Percentiles rank a stretch among this genome's conserved stretches.
phyloP scores from a whole-genome alignment of 306 rosid species.

The Rosa rugosa region DNA sequence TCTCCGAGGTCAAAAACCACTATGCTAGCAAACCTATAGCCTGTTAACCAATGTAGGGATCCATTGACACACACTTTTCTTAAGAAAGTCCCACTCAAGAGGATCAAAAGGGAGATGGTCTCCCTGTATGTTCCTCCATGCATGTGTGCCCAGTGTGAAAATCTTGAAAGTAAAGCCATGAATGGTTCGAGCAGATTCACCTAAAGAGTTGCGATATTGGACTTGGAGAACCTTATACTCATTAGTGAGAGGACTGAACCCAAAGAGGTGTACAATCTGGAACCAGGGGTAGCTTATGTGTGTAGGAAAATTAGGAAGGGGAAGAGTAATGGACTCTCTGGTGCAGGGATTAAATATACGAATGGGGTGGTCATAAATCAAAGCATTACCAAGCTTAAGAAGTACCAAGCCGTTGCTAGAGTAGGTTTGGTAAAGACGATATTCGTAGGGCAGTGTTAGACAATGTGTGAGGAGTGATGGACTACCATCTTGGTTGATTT shows the following conservation, averaged over 20 bases:
- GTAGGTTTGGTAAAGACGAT: background rate
- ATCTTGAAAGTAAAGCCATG: background rate
- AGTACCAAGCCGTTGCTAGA: background rate
- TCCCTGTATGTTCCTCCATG: slow-evolving; percentile 2
- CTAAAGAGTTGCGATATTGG: background rate
- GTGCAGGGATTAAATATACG: background rate
- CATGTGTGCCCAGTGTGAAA: background rate
- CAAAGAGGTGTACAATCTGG: slow-evolving; percentile 3
- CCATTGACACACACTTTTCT: background rate
- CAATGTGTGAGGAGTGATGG: background rate
- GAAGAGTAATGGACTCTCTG: background rate
- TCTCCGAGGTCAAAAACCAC: background rate
- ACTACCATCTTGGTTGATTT: background rate
- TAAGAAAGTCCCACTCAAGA: background rate
- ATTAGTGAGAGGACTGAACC: background rate
- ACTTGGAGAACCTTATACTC: slow-evolving; percentile 5
- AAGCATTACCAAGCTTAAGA: background rate
- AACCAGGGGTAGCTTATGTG: background rate
- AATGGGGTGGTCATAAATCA: background rate
- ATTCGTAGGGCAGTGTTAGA: background rate
- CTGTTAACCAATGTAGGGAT: slow-evolving; percentile 7
- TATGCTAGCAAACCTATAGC: background rate
- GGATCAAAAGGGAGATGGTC: slow-evolving; percentile 3
- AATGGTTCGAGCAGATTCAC: background rate
- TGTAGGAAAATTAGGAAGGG: background rate